Percentiles rank a stretch among this genome's conserved stretches.
Conservation (phyloP, 768 basidiomycete genomes). For the Cubamyces lactineus region DNA sequence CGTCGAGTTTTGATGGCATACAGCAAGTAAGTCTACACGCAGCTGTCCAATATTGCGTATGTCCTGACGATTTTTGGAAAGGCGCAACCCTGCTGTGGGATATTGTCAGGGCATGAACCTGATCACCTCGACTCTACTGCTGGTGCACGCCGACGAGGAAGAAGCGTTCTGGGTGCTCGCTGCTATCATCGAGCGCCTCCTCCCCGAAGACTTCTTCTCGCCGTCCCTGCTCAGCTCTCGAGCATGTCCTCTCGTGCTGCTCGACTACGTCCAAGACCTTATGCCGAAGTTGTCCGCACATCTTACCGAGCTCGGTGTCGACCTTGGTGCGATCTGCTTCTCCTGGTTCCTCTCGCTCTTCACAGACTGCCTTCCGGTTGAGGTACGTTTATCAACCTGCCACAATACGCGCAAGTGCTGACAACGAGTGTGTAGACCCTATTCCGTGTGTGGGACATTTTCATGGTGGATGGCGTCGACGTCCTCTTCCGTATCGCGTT, state of each 20-base stretch:
- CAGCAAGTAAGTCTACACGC: slow-evolving; percentile 68
- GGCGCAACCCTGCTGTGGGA: slow-evolving; percentile 90
- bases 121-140: slow-evolving; percentile 89
- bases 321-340: slow-evolving; percentile 94
- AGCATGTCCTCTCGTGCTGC: slow-evolving; percentile 88
- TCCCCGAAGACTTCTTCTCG: slow-evolving; percentile 94
- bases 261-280: slow-evolving; percentile 82
- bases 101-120: slow-evolving; percentile 98
- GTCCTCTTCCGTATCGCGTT: slow-evolving; percentile 91
- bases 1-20: slow-evolving; percentile 90
- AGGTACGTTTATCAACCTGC: slow-evolving; percentile 52
- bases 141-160: slow-evolving; percentile 94
- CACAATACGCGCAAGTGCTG: neutral
- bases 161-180: slow-evolving; percentile 96
- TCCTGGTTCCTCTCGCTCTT: slow-evolving; percentile 98
- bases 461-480: slow-evolving; percentile 91
- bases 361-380: slow-evolving; percentile 93
- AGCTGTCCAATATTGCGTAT: neutral
- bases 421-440: slow-evolving; percentile 61
- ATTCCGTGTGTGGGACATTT: slow-evolving; percentile 95
- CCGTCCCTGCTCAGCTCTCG: slow-evolving; percentile 90
- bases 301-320: slow-evolving; percentile 79
- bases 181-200: slow-evolving; percentile 84
- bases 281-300: slow-evolving; percentile 78
- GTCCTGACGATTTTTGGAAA: slow-evolving; percentile 34